These are phyloP conservation scores for Dissoconium aciculare DNA, from an alignment of 2,329 filamentous ascomycete genomes.

Conservation along the genomic window DNA sequence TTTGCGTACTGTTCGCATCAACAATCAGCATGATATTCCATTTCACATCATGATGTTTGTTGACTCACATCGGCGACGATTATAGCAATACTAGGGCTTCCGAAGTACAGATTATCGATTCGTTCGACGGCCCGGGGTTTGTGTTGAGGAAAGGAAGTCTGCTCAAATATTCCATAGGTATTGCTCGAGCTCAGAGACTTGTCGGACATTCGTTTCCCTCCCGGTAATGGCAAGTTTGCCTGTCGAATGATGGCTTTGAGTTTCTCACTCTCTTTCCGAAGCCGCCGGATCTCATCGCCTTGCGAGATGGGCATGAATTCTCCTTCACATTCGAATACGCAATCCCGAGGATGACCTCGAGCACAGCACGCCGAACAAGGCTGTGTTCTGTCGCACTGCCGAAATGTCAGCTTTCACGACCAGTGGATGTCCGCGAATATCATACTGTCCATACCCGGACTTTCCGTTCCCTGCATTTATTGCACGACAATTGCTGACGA, in stretches of 20 bases:
- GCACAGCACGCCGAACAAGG: slow-evolving; percentile 36
- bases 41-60: slow-evolving; percentile 1
- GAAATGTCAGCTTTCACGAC: slow-evolving; percentile 5
- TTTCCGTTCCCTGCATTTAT: slow-evolving; percentile 35
- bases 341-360: slow-evolving; percentile 33
- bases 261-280: slow-evolving; percentile 31
- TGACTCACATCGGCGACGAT: slow-evolving; percentile 31
- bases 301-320: slow-evolving; percentile 34
- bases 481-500: slow-evolving; percentile 34
- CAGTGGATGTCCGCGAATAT: slow-evolving; percentile 2
- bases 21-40: slow-evolving; percentile 5
- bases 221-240: slow-evolving; percentile 15
- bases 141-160: too few relatives aligned
- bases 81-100: slow-evolving; percentile 34
- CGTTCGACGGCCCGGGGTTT: slow-evolving; percentile 20
- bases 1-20: slow-evolving; percentile 26
- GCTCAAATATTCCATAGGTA: too few relatives aligned
- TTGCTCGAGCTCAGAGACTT: not conserved
- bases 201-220: too few relatives aligned
- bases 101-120: slow-evolving; percentile 36
- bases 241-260: slow-evolving; percentile 30
- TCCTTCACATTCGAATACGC: slow-evolving; percentile 32
- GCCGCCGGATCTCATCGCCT: slow-evolving; percentile 33
- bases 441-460: slow-evolving; percentile 27
- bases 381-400: slow-evolving; percentile 35